These are phyloP conservation scores for Fomitopsis pinicola DNA, from an alignment of 1,284 basidiomycete species.

Conservation along the genomic window DNA sequence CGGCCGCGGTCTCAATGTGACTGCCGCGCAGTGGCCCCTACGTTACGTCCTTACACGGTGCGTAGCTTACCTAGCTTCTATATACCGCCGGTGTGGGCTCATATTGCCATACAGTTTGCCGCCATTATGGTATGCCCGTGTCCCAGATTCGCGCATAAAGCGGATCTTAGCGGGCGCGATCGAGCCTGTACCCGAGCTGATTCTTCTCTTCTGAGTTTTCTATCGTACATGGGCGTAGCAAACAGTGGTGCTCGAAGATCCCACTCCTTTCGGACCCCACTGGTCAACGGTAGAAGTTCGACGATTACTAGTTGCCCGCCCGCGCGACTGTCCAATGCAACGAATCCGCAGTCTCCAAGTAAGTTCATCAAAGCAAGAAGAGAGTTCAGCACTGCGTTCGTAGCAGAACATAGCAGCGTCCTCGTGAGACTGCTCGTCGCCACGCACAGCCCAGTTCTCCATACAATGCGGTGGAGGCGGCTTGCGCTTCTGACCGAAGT, in stretches of 20 bases:
- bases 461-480: neutral
- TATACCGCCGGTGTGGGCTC: neutral
- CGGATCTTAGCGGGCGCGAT: neutral
- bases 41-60: neutral
- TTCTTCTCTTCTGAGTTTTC: too few species aligned
- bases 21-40: neutral
- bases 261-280: neutral
- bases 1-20: neutral
- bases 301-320: too few species aligned
- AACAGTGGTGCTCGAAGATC: neutral
- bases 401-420: neutral
- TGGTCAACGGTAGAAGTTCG: too few species aligned
- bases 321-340: too few species aligned
- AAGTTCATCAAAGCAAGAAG: neutral
- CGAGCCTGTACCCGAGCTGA: too few species aligned
- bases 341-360: neutral
- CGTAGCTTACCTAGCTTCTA: neutral
- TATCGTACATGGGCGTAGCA: neutral
- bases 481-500: neutral
- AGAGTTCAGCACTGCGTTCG: neutral
- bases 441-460: neutral
- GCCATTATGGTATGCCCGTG: neutral
- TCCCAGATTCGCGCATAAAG: neutral
- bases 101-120: neutral
- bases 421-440: neutral